Evolutionary conservation across 2,329 filamentous ascomycete species (phyloP), one percentile per base, ranked within the genome.

Genomic region (Phialemonium atrogriseum): DNA sequence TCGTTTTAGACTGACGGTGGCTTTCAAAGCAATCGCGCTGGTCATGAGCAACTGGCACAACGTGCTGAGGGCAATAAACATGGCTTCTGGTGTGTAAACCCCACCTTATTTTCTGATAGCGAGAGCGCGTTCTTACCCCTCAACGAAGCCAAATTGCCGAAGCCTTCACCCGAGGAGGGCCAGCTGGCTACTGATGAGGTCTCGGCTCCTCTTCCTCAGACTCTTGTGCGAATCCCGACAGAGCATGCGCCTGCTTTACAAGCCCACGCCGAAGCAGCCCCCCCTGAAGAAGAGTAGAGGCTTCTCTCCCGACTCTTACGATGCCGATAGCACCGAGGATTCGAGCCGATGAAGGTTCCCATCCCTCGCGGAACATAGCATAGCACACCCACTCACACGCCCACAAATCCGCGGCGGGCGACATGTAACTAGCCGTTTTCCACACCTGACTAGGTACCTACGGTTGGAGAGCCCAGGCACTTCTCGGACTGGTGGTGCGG

Each of bases 21-120:
- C 27, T 10, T 18, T 14, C 32, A 33, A 52, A 86, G 84, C 82
- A 38, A 85, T 93, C 48, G 84, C 85, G 23, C 73, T 80, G n/a
- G 84, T 93, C 14, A 66, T 93, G 52, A 74, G 80, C 32, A 93
- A 91, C 54, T 93, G 85, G 85, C 81, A 88, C 55, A 88, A 85
- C 46, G 84, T 93, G 42, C 68, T 93, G 38, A 70, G 81, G 42
- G 84, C 84, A 24, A 88, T 93, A 49, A 82, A 82, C 50, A 88
- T 91, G 82, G 85, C 85, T 39, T 88, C 82, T 38, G 71, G 84
- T 88, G 68, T 50, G 76, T 61, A 17, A 34, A 26, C 9, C 5
- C 14, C 15, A 16, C 14, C 30, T 21, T 18, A 13, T 9, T 13
- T n/a, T 10, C 6, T 22, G 22, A 36, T n/a, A n/a, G n/a, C n/a